Percentiles rank a stretch among this genome's conserved stretches.
phyloP scores from a whole-genome alignment of 2,329 filamentous ascomycete genomes.

The Penicillium sp. region DNA sequence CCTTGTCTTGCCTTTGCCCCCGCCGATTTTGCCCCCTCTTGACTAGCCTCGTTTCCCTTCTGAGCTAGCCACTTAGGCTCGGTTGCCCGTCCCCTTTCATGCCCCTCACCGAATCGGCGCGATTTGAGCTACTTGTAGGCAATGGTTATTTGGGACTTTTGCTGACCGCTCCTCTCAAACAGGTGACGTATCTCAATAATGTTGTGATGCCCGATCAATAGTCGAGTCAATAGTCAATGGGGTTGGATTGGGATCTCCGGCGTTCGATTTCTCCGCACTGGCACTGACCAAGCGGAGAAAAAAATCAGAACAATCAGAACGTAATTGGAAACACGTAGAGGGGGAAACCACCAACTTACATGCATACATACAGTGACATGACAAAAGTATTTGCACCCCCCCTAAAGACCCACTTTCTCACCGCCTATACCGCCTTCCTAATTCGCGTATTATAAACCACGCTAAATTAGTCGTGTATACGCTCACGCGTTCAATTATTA shows the following conservation, averaged over 20 bases:
- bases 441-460: too few species aligned
- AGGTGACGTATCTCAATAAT: constrained; percentile 71
- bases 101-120: constrained; percentile 18
- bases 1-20: constrained; percentile 10
- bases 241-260: background rate
- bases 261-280: background rate
- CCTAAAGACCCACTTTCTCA: too few species aligned
- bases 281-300: background rate
- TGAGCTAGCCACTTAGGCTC: constrained; percentile 23
- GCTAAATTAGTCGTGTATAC: too few species aligned
- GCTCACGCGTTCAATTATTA: too few species aligned
- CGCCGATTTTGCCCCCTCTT: constrained; percentile 26
- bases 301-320: background rate
- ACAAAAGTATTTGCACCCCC: too few species aligned
- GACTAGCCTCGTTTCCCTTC: constrained; percentile 24
- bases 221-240: constrained; percentile 37
- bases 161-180: constrained; percentile 28
- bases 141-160: constrained; percentile 11
- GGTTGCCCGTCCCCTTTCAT: constrained; percentile 13
- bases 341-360: background rate
- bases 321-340: background rate
- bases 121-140: background rate
- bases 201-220: constrained; percentile 69
- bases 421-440: too few species aligned
- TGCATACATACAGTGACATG: too few species aligned